These are phyloP conservation scores for Lentinula sp. DNA, from an alignment of 768 basidiomycete species.

Conservation along the genomic window DNA sequence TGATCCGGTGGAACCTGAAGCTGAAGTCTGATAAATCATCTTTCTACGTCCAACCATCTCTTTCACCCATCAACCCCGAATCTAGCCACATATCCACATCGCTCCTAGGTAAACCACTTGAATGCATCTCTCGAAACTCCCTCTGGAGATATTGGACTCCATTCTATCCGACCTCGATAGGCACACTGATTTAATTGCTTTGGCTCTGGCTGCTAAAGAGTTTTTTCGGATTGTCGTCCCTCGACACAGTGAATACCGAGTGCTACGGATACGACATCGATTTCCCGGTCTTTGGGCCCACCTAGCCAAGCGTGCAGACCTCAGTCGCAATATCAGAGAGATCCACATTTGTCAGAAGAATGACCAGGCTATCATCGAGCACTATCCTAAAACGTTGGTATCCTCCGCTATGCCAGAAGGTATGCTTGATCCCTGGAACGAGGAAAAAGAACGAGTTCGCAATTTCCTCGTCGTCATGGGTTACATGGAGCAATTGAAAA, in stretches of 20 bases:
- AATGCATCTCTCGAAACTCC: background rate
- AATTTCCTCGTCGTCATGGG: slow-evolving; percentile 35
- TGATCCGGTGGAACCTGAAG: background rate
- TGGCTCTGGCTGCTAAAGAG: slow-evolving; percentile 36
- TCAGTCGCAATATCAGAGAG: slow-evolving; percentile 40
- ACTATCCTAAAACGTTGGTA: slow-evolving; percentile 34
- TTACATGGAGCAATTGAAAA: slow-evolving; percentile 34
- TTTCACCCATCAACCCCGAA: background rate
- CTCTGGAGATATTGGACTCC: slow-evolving; percentile 6
- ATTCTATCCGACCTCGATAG: slow-evolving; percentile 33
- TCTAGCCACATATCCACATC: no score
- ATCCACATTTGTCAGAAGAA: slow-evolving; percentile 36
- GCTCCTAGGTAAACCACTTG: no score
- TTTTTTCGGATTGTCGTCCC: slow-evolving; percentile 35
- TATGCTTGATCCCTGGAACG: slow-evolving; percentile 13
- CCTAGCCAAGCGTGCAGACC: slow-evolving; percentile 42
- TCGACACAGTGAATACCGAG: slow-evolving; percentile 44
- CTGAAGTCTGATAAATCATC: background rate
- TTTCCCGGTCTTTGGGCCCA: slow-evolving; percentile 41
- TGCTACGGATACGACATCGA: slow-evolving; percentile 36
- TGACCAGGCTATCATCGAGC: slow-evolving; percentile 32
- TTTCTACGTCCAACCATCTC: background rate
- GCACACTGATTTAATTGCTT: slow-evolving; percentile 34
- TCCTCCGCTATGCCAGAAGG: slow-evolving; percentile 11
- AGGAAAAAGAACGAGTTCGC: slow-evolving; percentile 25